Base-by-base conservation (phyloP, 768 basidiomycete species). In the Trametopsis cervina region DNA sequence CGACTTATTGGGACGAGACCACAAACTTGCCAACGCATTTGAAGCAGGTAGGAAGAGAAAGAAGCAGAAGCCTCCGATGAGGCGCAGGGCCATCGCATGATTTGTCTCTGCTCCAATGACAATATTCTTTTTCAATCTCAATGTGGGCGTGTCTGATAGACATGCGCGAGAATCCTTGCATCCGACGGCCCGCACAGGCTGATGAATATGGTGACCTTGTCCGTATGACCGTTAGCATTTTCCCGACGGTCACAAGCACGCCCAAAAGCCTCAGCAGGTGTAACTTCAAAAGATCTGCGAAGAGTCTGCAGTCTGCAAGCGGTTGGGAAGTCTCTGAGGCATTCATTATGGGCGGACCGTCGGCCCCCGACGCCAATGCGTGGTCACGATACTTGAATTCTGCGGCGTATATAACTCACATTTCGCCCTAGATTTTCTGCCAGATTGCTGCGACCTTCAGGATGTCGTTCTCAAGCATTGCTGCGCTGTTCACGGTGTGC, bases 11-110 rank as follows among this genome's bases (percentile, higher is more conserved):
- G 94, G 93, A 23, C 80, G 96, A 51, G 91, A 97, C 57, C 78
- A 85, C 45, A 92, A 90, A 73, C 81, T 71, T 46, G 95, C 90
- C 2, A 88, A 86, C 47, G 83, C 84, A 21, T 99, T 97, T 58
- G 72, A 72, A 22, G 74, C 78, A 40, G 95, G 95, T 15, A 95
- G 92, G 76, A 91, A 90, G 72, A 76, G 87, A 61, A 96, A 89
- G 69, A 82, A 83, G 47, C 73, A 74, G 29, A 87, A 87, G 66
- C 88, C 89, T 29, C 63, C 71, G 6, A 63, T 71, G 33, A 76
- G 81, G 62, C 76, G 88, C 55, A 77, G 70, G 61, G 72, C 76
- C 0, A 58, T 69, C 15, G 63, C 54, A 37, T 67, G 63, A 58
- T 56, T n/a, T 51, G 37, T 45, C 13, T 12, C 15, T 21, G 5